Base-by-base conservation (phyloP, 2,329 filamentous ascomycete species). In the Ophiocordyceps camponoti-floridani region DNA sequence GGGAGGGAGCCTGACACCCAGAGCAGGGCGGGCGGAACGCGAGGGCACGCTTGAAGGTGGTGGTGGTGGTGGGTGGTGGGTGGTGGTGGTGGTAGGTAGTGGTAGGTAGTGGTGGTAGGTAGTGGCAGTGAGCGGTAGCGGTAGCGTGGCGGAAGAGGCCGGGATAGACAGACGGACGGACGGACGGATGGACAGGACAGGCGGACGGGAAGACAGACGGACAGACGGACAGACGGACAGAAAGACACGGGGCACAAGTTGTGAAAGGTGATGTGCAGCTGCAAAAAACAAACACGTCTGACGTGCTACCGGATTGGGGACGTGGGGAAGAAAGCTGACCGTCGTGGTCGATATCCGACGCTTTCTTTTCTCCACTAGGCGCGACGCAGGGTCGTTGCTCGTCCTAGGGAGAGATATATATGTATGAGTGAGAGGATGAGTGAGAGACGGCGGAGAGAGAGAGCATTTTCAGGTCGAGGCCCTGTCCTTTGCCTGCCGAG, bases 221-320 rank as follows among this genome's bases (percentile, higher is more conserved):
- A n/a, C n/a, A n/a, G n/a, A n/a, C n/a, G n/a, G n/a, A n/a, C n/a
- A n/a, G n/a, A n/a, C n/a, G n/a, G n/a, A n/a, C n/a, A n/a, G n/a
- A 11, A 11, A 11, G 11, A 11, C 27, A 30, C 27, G 27, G 27
- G 6, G 11, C 5, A 11, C 42, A 38, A 42, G 28, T 41, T 33
- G 37, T 46, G 41, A 44, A 44, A 43, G 46, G 44, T 46, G 33
- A 38, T 44, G 41, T 31, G 27, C 43, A 45, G 27, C 41, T 26
- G 33, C 33, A 49, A 46, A 47, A 45, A 47, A 47, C 42, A 50
- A 48, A 45, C 44, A 45, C 42, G 47, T 51, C 45, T 48, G 47
- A 49, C 50, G 45, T 46, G 45, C 48, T 46, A 47, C 45, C 41
- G 18, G 30, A 43, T 12, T 26, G n/a, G 41, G 42, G 38, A 42